Percentiles rank a stretch among this genome's conserved stretches.
phyloP scores from a whole-genome alignment of 1,284 basidiomycete genomes.

The Ustanciosporium gigantosporum region DNA sequence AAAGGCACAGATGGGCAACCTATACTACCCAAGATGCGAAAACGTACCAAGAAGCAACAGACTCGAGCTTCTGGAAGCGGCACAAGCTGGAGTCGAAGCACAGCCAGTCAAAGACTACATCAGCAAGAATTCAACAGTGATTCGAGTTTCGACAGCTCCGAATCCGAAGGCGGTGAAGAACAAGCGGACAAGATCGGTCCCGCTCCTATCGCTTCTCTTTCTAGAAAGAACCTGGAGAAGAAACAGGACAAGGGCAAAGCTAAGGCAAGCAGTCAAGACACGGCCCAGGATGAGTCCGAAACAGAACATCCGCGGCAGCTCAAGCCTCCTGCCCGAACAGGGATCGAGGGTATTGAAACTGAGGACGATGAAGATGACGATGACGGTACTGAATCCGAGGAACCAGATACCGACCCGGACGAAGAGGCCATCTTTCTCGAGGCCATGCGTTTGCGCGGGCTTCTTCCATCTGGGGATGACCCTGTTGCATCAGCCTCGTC shows the following conservation, averaged over 20 bases:
- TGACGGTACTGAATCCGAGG: conserved; percentile 18
- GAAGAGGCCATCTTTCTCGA: conserved; percentile 51
- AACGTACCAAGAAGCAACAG: conserved; percentile 30
- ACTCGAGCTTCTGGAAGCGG: conserved; percentile 6
- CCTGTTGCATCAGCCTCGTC: not conserved
- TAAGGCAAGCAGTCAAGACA: conserved; percentile 18
- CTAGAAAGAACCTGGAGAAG: conserved; percentile 27
- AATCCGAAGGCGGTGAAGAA: conserved; percentile 23
- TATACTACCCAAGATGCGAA: conserved; percentile 42
- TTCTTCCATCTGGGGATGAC: conserved; percentile 11
- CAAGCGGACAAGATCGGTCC: conserved; percentile 15
- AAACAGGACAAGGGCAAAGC: conserved; percentile 9
- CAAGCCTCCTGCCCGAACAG: not conserved
- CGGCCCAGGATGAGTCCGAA: conserved; percentile 24
- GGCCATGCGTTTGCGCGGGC: conserved; percentile 50
- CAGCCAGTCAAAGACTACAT: conserved; percentile 16
- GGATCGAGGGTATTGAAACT: not conserved
- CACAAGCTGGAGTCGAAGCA: conserved; percentile 22
- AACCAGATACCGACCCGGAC: conserved; percentile 48
- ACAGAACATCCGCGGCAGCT: conserved; percentile 2
- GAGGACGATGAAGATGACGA: conserved; percentile 6
- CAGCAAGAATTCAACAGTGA: conserved; percentile 30
- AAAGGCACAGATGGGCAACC: conserved; percentile 48
- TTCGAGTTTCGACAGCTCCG: conserved; percentile 52
- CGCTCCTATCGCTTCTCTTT: conserved; percentile 24